A percentile compares a stretch with the other conserved stretches of the same genome.
Conservation (phyloP, 768 basidiomycete species). For the Collybia sordida region DNA sequence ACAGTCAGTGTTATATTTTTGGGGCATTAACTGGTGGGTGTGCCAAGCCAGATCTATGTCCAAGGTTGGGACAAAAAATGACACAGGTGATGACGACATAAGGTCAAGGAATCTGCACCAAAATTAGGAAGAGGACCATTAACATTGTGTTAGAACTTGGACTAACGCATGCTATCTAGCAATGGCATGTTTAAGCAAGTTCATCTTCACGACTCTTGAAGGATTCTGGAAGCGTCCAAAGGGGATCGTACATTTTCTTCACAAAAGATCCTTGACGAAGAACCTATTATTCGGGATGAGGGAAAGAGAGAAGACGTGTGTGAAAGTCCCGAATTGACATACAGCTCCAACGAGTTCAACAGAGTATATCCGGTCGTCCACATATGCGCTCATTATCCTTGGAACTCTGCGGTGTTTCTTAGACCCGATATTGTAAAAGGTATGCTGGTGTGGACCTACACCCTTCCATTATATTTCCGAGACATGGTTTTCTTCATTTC, state of each 20-base stretch:
- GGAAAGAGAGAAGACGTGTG: neutral
- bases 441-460: neutral
- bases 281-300: constrained; percentile 2
- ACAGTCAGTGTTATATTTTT: constrained; percentile 41
- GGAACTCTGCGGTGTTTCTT: neutral
- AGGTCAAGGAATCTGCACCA: too few relatives aligned
- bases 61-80: too few relatives aligned
- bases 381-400: constrained; percentile 9
- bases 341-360: constrained; percentile 14
- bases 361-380: constrained; percentile 8
- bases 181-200: constrained; percentile 45
- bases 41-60: constrained; percentile 73
- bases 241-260: constrained; percentile 26
- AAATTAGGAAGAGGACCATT: too few relatives aligned
- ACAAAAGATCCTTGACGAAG: constrained; percentile 14
- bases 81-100: too few relatives aligned
- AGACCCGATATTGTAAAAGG: neutral
- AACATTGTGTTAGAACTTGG: neutral
- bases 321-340: neutral
- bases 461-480: neutral
- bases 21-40: constrained; percentile 54
- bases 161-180: constrained; percentile 60
- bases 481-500: neutral
- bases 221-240: constrained; percentile 46
- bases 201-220: constrained; percentile 38